Percentiles rank a stretch among this genome's conserved stretches.
Conservation (phyloP, 805 yeast genomes). For the Maudiozyma pseudohumilis region DNA sequence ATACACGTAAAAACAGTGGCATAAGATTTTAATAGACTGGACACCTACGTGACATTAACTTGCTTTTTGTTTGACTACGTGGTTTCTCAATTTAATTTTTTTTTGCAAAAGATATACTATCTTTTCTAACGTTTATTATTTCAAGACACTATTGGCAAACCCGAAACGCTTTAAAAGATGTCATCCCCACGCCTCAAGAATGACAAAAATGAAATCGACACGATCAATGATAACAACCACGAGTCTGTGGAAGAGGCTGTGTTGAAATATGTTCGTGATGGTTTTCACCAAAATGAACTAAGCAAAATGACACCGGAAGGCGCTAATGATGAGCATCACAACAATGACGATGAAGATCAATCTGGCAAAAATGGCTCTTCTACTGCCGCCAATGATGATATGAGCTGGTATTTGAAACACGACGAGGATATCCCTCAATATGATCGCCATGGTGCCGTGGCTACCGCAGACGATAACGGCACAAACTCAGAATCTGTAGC, state of each 20-base stretch:
- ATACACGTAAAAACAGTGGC: too few relatives aligned
- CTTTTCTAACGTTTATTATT: too few relatives aligned
- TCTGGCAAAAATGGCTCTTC: constrained; percentile 14
- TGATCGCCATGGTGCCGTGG: constrained; percentile 1
- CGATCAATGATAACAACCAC: too few relatives aligned
- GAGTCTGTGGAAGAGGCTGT: constrained; percentile 69
- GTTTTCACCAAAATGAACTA: constrained; percentile 33
- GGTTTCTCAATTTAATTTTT: too few relatives aligned
- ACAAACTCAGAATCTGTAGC: constrained; percentile 21
- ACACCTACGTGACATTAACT: too few relatives aligned
- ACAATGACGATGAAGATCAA: constrained; percentile 5
- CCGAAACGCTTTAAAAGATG: too few relatives aligned
- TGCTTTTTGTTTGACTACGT: too few relatives aligned
- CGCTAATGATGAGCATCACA: constrained; percentile 6
- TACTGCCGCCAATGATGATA: constrained; percentile 7
- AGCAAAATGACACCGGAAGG: constrained; percentile 7
- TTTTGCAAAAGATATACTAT: too few relatives aligned
- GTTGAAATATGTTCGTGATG: constrained; percentile 59
- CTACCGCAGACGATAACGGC: neutral
- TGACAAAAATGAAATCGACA: too few relatives aligned
- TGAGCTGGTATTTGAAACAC: constrained; percentile 21
- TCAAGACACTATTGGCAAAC: too few relatives aligned
- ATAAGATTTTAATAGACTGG: too few relatives aligned
- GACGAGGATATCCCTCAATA: constrained; percentile 10
- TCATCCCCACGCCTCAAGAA: too few relatives aligned